Conservation (phyloP, 495 filamentous ascomycete species). For the Penicillium crystallinum region DNA sequence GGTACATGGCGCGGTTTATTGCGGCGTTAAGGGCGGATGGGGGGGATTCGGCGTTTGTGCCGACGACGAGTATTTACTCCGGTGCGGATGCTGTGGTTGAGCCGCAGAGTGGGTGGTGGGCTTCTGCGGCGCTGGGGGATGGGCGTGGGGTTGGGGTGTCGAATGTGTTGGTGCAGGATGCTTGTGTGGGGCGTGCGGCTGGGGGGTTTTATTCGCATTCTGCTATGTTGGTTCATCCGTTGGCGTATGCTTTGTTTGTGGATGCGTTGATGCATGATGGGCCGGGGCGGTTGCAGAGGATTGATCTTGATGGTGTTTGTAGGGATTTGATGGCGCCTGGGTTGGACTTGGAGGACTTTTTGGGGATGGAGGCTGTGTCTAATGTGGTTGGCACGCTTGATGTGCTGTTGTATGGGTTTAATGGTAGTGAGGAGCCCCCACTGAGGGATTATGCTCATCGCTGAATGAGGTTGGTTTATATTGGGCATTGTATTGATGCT, state of each 20-base stretch:
- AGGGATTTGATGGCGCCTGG: conserved; percentile 23
- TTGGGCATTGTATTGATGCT: not conserved
- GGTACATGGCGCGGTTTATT: conserved; percentile 37
- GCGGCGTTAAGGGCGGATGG: conserved; percentile 28
- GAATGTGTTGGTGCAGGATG: conserved; percentile 38
- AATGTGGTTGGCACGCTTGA: conserved; percentile 1
- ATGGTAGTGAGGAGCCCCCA: not conserved
- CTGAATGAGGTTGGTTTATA: not conserved
- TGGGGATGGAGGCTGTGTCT: conserved; percentile 27
- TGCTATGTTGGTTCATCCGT: conserved; percentile 34
- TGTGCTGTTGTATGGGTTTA: conserved; percentile 4
- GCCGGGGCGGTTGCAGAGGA: conserved; percentile 24
- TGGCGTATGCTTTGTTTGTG: conserved; percentile 33
- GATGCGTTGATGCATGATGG: conserved; percentile 41
- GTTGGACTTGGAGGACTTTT: conserved; percentile 28
- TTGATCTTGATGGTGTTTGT: conserved; percentile 29
- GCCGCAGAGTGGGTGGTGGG: conserved; percentile 34
- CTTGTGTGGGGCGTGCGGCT: conserved; percentile 25
- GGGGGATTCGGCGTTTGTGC: conserved; percentile 47
- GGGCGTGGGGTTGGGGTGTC: conserved; percentile 32
- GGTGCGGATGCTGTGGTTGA: conserved; percentile 40
- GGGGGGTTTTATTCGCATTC: conserved; percentile 38
- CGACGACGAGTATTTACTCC: conserved; percentile 45
- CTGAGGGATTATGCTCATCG: conserved; percentile 2
- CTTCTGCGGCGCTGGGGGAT: conserved; percentile 35